Evolutionary conservation across 129 eudicot genomes (phyloP), one percentile per base, ranked within the genome.

Genomic region (Glebionis coronaria): DNA sequence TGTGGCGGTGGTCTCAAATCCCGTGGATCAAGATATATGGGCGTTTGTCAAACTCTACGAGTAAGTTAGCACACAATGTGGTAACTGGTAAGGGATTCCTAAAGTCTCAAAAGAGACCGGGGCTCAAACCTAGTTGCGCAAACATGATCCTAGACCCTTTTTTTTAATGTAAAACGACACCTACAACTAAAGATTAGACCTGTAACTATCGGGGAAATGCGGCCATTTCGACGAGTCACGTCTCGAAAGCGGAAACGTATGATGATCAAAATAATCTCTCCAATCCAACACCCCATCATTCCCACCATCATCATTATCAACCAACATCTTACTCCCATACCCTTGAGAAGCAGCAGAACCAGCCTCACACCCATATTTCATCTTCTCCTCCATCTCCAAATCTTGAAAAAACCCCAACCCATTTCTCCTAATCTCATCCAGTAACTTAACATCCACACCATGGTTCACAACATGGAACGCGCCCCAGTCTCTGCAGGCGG

Each of bases 241-340:
- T 1, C 95, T 73, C 4, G 85, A 76, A 56, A 86, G 29, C 9
- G 98, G 98, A 12, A 82, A 72, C 25, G 97, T 86, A 57, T 93
- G 98, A 66, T 93, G 96, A 70, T 93, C 96, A 75, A 83, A 88
- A 45, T 86, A 93, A 72, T 93, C 98, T 56, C 98, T 86, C 98
- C 97, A 93, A 60, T 93, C 97, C 80, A 93, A 81, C 71, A 88
- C 95, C 4, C 79, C 76, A 28, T 86, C 90, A 51, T 93, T 35
- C 42, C 10, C 42, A 35, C 42, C 79, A 0, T 82, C 61, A 0
- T 78, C 83, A 0, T 82, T 57, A 0, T 79, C 83, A 1, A 86
- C 95, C 21, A 93, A 74, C 98, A 93, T 88, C 0, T 90, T 73
- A 44, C 93, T 88, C 5, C 98, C 98, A 61, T 93, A 93, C 2